Conservation (phyloP, 2,329 filamentous ascomycete species). For the Nigrograna mackinnonii region DNA sequence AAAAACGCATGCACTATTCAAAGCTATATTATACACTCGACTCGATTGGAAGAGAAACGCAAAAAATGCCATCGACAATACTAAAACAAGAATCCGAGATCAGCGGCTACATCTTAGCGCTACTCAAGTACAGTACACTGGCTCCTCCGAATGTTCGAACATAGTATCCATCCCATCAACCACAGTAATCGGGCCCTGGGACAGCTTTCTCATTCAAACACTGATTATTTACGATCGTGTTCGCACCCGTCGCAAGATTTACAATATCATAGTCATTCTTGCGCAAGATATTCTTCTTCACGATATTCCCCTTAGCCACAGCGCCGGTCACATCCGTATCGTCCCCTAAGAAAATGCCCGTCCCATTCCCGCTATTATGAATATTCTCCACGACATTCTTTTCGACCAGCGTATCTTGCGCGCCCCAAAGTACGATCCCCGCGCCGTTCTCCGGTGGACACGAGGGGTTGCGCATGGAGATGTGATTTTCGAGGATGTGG, state of each 20-base stretch:
- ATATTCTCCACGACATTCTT: constrained; percentile 3
- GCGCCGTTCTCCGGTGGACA: constrained; percentile 7
- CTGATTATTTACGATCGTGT: background rate
- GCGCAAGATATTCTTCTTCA: constrained; percentile 2
- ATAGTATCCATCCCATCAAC: too few relatives aligned
- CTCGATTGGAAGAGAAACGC: too few relatives aligned
- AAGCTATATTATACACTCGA: too few relatives aligned
- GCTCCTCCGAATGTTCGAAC: too few relatives aligned
- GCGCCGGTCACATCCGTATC: background rate
- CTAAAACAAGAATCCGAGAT: too few relatives aligned
- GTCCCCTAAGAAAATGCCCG: constrained; percentile 2
- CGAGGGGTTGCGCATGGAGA: constrained; percentile 17
- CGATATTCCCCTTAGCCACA: constrained; percentile 2
- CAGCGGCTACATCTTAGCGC: too few relatives aligned
- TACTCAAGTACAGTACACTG: too few relatives aligned
- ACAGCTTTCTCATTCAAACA: too few relatives aligned
- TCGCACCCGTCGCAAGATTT: constrained; percentile 3
- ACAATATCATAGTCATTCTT: constrained; percentile 3
- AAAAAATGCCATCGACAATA: too few relatives aligned
- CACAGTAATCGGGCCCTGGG: too few relatives aligned
- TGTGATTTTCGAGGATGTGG: constrained; percentile 31
- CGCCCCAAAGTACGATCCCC: background rate
- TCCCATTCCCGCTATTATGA: constrained; percentile 2
- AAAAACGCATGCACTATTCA: too few relatives aligned
- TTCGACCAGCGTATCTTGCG: constrained; percentile 1